These are phyloP conservation scores for Pseudogymnoascus sp. DNA, from an alignment of 2,329 filamentous ascomycete genomes.

Conservation along the genomic window DNA sequence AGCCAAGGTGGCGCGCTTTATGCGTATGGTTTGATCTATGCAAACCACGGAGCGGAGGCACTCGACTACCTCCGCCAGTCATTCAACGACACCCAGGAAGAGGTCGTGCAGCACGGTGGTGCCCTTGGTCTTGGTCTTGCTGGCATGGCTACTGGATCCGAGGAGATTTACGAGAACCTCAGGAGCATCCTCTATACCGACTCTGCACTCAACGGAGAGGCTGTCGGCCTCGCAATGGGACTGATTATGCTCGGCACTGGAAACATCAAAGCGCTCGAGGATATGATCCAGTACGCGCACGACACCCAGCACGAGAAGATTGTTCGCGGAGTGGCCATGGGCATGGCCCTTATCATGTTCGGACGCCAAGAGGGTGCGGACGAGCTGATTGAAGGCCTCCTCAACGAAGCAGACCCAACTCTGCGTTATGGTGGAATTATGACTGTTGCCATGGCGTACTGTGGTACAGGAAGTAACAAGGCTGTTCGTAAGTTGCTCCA, in stretches of 20 bases:
- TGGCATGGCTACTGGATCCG: slow-evolving; percentile 91
- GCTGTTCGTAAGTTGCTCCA: slow-evolving; percentile 93
- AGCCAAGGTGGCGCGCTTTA: slow-evolving; percentile 95
- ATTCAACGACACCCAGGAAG: slow-evolving; percentile 70
- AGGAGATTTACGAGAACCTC: slow-evolving; percentile 84
- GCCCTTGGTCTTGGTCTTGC: slow-evolving; percentile 92
- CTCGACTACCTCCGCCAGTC: slow-evolving; percentile 70
- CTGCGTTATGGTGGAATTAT: slow-evolving; percentile 96
- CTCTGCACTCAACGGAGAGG: slow-evolving; percentile 93
- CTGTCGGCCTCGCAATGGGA: slow-evolving; percentile 92
- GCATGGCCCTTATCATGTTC: slow-evolving; percentile 98
- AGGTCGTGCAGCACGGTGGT: slow-evolving; percentile 95
- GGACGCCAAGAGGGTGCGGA: slow-evolving; percentile 91
- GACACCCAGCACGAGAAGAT: slow-evolving; percentile 99
- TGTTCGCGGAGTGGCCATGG: slow-evolving; percentile 86
- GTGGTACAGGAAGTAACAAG: slow-evolving; percentile 96
- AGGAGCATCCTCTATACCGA: slow-evolving; percentile 85
- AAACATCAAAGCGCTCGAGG: slow-evolving; percentile 84
- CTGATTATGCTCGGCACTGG: slow-evolving; percentile 98
- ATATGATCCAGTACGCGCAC: slow-evolving; percentile 96
- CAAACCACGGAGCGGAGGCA: slow-evolving; percentile 91
- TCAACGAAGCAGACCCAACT: slow-evolving; percentile 89
- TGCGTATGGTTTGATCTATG: slow-evolving; percentile 91
- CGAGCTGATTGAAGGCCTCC: slow-evolving; percentile 84
- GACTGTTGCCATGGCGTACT: slow-evolving; percentile 97